phyloP scores from a whole-genome alignment of 257 asterid genomes.

The Gentiana straminea region DNA sequence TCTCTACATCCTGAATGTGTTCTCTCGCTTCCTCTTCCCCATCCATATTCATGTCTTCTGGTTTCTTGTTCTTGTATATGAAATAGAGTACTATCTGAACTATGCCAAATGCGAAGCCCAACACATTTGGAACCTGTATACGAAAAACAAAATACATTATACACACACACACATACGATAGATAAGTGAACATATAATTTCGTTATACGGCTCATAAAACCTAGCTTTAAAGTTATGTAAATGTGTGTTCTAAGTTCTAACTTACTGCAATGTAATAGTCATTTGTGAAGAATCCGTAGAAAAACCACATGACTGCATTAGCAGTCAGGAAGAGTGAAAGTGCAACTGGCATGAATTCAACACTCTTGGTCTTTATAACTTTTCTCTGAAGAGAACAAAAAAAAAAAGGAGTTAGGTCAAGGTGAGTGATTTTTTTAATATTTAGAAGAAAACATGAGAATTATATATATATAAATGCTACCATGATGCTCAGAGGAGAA shows the following conservation, averaged over 20 bases:
- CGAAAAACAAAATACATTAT: background rate
- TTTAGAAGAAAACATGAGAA: background rate
- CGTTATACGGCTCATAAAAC: no score
- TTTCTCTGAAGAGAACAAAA: no score
- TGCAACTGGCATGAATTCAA: slow-evolving; percentile 56
- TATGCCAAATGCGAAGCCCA: slow-evolving; percentile 55
- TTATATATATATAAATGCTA: slow-evolving; percentile 3
- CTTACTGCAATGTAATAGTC: slow-evolving; percentile 71
- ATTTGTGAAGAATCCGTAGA: slow-evolving; percentile 33
- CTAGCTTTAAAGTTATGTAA: background rate
- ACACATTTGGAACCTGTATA: slow-evolving; percentile 50
- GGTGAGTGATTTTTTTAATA: no score
- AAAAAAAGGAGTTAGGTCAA: background rate
- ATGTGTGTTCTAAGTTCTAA: background rate
- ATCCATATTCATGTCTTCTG: background rate
- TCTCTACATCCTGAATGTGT: no score
- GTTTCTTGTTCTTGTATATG: slow-evolving; percentile 39
- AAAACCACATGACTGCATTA: no score
- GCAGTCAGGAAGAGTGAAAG: no score
- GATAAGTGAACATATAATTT: no score
- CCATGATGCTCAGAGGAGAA: slow-evolving; percentile 70
- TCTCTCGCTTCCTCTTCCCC: background rate
- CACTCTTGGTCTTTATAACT: slow-evolving; percentile 44
- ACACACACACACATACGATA: background rate
- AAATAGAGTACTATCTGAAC: slow-evolving; percentile 52